Conservation (phyloP, 169 alveolate species). For the Amoebophrya sp. region DNA sequence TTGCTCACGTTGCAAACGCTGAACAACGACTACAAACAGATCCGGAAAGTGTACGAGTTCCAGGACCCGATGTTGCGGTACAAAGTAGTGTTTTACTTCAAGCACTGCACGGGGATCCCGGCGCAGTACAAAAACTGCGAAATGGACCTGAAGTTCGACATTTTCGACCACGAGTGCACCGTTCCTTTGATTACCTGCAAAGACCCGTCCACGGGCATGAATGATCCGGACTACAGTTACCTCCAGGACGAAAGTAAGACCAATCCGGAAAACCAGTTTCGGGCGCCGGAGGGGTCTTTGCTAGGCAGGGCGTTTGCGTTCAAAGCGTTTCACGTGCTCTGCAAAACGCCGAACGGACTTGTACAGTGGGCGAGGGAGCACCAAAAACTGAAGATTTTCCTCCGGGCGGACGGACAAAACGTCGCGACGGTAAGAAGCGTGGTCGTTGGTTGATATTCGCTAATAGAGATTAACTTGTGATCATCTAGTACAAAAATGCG, state of each 20-base stretch:
- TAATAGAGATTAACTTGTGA: no score
- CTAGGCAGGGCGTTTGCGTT: not conserved
- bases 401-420: not conserved
- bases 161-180: not conserved
- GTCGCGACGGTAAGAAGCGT: not conserved
- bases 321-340: not conserved
- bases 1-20: no score
- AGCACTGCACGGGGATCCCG: not conserved
- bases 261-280: not conserved
- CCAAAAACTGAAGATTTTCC: not conserved
- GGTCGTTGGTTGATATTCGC: no score
- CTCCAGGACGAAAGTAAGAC: no score
- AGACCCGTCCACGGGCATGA: not conserved
- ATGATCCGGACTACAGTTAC: no score
- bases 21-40: not conserved
- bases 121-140: not conserved
- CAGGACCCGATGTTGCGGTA: slow-evolving; percentile 4
- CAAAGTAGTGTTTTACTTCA: not conserved
- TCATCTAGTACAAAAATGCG: no score
- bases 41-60: not conserved
- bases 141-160: not conserved
- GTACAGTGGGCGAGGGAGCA: slow-evolving; percentile 10
- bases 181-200: not conserved
- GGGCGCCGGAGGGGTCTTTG: not conserved
- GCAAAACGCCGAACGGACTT: not conserved